These are phyloP conservation scores for Drechslerella dactyloides DNA, from an alignment of 2,329 filamentous ascomycete species.

Conservation along the genomic window DNA sequence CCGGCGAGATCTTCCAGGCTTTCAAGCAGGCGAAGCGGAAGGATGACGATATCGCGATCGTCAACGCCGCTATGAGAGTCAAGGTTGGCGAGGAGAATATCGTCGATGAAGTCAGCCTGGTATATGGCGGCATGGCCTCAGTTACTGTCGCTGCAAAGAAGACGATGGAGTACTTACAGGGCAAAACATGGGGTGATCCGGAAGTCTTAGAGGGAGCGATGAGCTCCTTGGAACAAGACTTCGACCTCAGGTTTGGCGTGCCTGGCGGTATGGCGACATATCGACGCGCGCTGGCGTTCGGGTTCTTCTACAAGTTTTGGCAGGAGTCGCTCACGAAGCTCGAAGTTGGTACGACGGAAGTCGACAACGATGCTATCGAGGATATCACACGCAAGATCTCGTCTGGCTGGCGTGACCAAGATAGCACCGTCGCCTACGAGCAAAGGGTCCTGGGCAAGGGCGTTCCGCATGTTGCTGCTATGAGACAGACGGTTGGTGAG, in stretches of 20 bases:
- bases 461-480: slow-evolving; percentile 83
- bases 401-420: slow-evolving; percentile 76
- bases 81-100: slow-evolving; percentile 71
- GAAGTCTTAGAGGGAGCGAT: slow-evolving; percentile 87
- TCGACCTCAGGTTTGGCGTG: slow-evolving; percentile 85
- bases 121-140: slow-evolving; percentile 95
- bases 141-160: slow-evolving; percentile 86
- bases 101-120: slow-evolving; percentile 77
- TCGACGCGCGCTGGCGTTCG: slow-evolving; percentile 83
- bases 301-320: slow-evolving; percentile 97
- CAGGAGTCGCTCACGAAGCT: slow-evolving; percentile 79
- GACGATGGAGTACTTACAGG: slow-evolving; percentile 74
- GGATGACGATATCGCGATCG: slow-evolving; percentile 97
- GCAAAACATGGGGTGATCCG: slow-evolving; percentile 79
- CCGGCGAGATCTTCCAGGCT: slow-evolving; percentile 81
- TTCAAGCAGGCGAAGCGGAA: slow-evolving; percentile 98
- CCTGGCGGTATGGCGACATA: slow-evolving; percentile 98
- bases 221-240: slow-evolving; percentile 86
- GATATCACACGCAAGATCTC: slow-evolving; percentile 89
- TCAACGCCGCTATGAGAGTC: slow-evolving; percentile 83
- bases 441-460: slow-evolving; percentile 83
- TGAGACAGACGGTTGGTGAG: slow-evolving; percentile 93
- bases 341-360: slow-evolving; percentile 60
- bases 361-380: slow-evolving; percentile 70
- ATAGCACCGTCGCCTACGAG: slow-evolving; percentile 76